Base-by-base conservation (phyloP, 169 alveolate species). In the Plasmodium gonderi region DNA sequence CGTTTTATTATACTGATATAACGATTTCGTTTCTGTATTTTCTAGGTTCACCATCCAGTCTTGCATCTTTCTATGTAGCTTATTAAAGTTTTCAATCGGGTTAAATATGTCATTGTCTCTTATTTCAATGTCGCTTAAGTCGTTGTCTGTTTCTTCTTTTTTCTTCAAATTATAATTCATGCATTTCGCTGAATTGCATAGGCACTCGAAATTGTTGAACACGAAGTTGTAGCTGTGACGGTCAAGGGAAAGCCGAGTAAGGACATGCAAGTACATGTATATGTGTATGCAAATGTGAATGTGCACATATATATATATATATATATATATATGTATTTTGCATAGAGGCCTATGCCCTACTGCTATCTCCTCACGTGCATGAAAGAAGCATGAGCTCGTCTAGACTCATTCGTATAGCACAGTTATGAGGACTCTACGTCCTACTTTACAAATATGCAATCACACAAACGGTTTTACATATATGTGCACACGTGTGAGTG, bases 151-250 rank as follows among this genome's bases (percentile, higher is more conserved):
- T 69, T 82, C 91, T 29, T 72, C 81, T 38, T 68, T 82, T n/a
- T 29, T 69, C 74, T 68, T 45, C 74, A 82, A 0, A 8, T 69
- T 23, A 29, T 82, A 29, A 12, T 82, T 82, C 82, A 82, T 82
- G 60, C 82, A 68, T 6, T 82, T 69, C 31, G 80, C 23, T 0
- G 91, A 82, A 26, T 82, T 82, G 67, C 82, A 69, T 29, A 67
- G 47, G 29, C 82, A 68, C 64, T 80, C 91, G 49, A 80, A 80
- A 40, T 80, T 80, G n/a, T 80, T 80, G 49, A 80, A 80, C 20
- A 80, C 80, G 44, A 80, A 80, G 38, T 80, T 80, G 44, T 82
- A 82, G 42, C 91, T 82, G 81, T 26, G 9, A 49, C 2, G 23
- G 42, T 8, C 6, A 51, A 74, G n/a, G 75, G 54, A 51, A 26